phyloP scores from a whole-genome alignment of 1,139 yeast genomes.

The Taphrina betulina region DNA sequence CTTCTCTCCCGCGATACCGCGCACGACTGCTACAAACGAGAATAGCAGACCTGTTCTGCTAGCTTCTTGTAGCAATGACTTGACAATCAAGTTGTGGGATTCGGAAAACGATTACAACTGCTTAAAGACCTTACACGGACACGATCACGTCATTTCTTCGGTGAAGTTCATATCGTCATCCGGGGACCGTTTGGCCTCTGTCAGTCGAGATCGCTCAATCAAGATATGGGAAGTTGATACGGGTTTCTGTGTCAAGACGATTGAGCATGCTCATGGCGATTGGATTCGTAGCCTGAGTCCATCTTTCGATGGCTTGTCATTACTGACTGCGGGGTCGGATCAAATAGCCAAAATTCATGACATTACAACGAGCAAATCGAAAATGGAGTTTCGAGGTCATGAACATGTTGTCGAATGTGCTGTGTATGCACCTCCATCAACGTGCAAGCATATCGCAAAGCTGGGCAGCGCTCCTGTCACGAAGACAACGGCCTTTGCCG shows the following conservation, averaged over 20 bases:
- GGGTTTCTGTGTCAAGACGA: constrained; percentile 62
- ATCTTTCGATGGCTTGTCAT: constrained; percentile 36
- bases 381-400: constrained; percentile 65
- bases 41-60: constrained; percentile 30
- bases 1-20: constrained; percentile 44
- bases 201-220: constrained; percentile 72
- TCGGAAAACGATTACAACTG: constrained; percentile 54
- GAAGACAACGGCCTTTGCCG: constrained; percentile 46
- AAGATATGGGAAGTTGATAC: constrained; percentile 73
- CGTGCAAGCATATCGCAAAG: constrained; percentile 55
- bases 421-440: constrained; percentile 60
- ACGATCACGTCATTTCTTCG: constrained; percentile 80
- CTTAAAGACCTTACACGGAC: constrained; percentile 73
- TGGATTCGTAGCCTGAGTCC: constrained; percentile 78
- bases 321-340: constrained; percentile 76
- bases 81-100: constrained; percentile 71
- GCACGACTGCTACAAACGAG: constrained; percentile 34
- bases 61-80: constrained; percentile 72
- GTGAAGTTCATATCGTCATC: constrained; percentile 54
- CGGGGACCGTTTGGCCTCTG: constrained; percentile 58
- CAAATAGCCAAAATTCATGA: constrained; percentile 67
- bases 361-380: constrained; percentile 65
- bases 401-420: constrained; percentile 79
- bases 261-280: constrained; percentile 77
- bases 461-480: constrained; percentile 39